Evolutionary conservation across 192 early-diverging fungal genomes (phyloP), one percentile per base, ranked within the genome.

Genomic region (Helicostylum pulchrum): DNA sequence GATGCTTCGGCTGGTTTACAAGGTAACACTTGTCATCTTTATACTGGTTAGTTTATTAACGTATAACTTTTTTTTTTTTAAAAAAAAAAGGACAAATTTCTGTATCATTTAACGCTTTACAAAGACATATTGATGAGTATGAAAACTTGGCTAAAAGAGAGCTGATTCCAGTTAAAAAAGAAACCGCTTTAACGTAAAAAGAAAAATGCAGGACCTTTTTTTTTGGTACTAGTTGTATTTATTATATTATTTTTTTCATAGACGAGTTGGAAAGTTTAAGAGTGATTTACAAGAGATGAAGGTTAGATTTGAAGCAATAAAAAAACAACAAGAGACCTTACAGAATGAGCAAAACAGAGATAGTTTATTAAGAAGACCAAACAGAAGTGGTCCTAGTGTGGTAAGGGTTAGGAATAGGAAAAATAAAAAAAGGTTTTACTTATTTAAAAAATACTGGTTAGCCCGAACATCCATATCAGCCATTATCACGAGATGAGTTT

Each of bases 71-170:
- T 26, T 26, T 26, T 26, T 26, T n/a, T n/a, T n/a, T n/a, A n/a
- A n/a, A 4, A 34, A 15, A 12, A 42, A 42, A 71, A 85, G 83
- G 83, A 26, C 81, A 83, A 61, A 83, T 85, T 47, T 61, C 83
- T 12, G 83, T 69, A 2, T 70, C 74, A 39, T 69, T 80, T 46
- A 73, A 65, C 43, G 73, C 81, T 14, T 67, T 85, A 53, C 76
- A 83, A 58, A 71, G 81, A 14, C 78, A 79, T 5, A 85, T 85
- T 45, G 83, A 83, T 65, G 81, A 85, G 54, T 85, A 83, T 65
- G 83, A 83, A 21, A 58, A 64, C 45, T 66, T 81, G 53, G 80
- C 83, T 46, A 81, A 79, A 58, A 70, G 80, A 62, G 83, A 85
- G 58, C 72, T 85, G 61, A 77, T 85, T 15, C 63, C 78, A 5